Base-by-base conservation (phyloP, 805 yeast species). In the Nakazawaea ishiwadae region DNA sequence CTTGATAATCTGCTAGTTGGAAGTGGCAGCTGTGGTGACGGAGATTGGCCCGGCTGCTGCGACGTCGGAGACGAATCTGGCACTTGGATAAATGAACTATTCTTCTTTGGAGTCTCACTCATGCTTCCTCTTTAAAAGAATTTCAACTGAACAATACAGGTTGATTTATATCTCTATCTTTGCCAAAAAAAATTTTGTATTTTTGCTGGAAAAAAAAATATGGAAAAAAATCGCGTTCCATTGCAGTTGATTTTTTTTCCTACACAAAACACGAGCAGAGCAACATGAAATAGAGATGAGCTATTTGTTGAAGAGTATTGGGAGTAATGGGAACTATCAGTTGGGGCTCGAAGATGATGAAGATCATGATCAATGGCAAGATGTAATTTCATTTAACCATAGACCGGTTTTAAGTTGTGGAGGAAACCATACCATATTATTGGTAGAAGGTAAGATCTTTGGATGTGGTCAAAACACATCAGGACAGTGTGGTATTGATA, bases 251-350 rank as follows among this genome's bases (percentile, higher is more conserved):
- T 23, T 23, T 23, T 23, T 10, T 23, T 23, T 7, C 26, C 10
- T 23, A 23, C 7, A 8, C 26, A 8, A 11, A 11, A 8, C 14
- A 23, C 10, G 6, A 7, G 26, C 26, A 23, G 10, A 24, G 27
- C 27, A 24, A 24, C 9, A 17, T 15, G 33, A n/a, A 30, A 17
- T 10, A 17, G n/a, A 11, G 28, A 42, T 42, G 54, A 37, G 32
- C 27, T 58, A 46, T 44, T 29, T 5, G 1, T 55, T 79, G 2
- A 66, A 70, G 26, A 67, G 79, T 1, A 79, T 93, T 55, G 98
- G 98, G 0, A 88, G 96, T 2, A 90, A 90, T 59, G 96, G 96
- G 1, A 67, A 63, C 27, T 76, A 58, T 44, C 98, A 90, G 55
- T 69, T 90, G 35, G 95, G 96, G 30, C 56, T 69, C 29, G 71